phyloP scores from a whole-genome alignment of 768 basidiomycete genomes.

The Agaricus subrufescens region DNA sequence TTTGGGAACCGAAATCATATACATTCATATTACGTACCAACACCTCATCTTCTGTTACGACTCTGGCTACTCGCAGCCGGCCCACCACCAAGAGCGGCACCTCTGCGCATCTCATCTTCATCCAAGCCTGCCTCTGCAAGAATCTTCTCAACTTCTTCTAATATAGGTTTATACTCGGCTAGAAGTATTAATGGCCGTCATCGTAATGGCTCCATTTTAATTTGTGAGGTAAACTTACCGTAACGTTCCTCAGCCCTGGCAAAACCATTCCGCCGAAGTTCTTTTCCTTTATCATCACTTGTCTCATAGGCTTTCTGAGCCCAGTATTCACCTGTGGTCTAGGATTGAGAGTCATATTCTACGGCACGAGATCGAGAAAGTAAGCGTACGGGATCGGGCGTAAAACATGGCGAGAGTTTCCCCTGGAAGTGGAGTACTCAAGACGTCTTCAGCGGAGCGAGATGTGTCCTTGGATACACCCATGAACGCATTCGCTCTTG shows the following conservation, averaged over 20 bases:
- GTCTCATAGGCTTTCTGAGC: constrained; percentile 58
- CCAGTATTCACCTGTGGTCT: constrained; percentile 70
- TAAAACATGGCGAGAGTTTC: constrained; percentile 85
- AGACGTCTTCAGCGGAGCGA: constrained; percentile 61
- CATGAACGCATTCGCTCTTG: constrained; percentile 41
- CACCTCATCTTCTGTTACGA: constrained; percentile 38
- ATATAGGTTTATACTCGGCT: constrained; percentile 79
- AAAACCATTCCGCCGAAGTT: constrained; percentile 75
- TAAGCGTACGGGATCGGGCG: constrained; percentile 63
- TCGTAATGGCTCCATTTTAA: neutral
- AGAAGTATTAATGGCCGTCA: constrained; percentile 1
- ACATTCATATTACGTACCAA: neutral
- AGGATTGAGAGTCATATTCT: neutral
- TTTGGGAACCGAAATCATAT: neutral
- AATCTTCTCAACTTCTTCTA: constrained; percentile 81
- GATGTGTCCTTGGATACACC: constrained; percentile 56
- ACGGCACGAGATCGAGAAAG: neutral
- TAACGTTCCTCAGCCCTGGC: constrained; percentile 70
- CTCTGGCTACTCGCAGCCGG: constrained; percentile 41
- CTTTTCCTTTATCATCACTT: constrained; percentile 70
- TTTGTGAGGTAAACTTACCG: constrained; percentile 32
- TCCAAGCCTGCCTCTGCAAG: constrained; percentile 81
- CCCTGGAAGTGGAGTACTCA: constrained; percentile 77
- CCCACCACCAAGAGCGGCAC: constrained; percentile 38
- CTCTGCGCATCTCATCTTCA: constrained; percentile 70